phyloP scores from a whole-genome alignment of 2,329 filamentous ascomycete genomes.

The Paraconiothyrium sp. region DNA sequence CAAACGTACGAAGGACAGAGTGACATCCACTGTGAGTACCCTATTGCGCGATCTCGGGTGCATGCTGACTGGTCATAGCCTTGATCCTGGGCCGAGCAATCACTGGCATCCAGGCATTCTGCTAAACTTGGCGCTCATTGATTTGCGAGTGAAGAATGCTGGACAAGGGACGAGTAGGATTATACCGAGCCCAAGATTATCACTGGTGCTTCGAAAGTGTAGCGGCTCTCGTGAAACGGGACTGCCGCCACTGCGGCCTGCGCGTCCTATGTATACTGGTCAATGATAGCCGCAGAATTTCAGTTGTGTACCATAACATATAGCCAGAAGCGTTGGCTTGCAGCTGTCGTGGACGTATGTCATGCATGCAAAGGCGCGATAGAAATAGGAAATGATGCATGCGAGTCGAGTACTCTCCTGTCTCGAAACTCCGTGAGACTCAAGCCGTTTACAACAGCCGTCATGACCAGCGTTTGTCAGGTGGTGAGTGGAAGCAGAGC shows the following conservation, averaged over 20 bases:
- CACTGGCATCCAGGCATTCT: slow-evolving; percentile 80
- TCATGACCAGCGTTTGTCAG: slow-evolving; percentile 19
- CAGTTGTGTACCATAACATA: slow-evolving; percentile 8
- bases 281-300: neutral
- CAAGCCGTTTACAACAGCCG: slow-evolving; percentile 18
- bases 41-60: slow-evolving; percentile 8
- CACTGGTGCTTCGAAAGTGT: too few relatives aligned
- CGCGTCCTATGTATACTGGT: neutral
- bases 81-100: slow-evolving; percentile 63
- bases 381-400: slow-evolving; percentile 26
- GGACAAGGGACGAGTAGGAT: too few relatives aligned
- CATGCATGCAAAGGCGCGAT: slow-evolving; percentile 29
- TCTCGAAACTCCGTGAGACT: slow-evolving; percentile 21
- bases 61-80: slow-evolving; percentile 49
- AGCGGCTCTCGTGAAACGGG: too few relatives aligned
- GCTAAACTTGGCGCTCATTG: slow-evolving; percentile 52
- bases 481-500: slow-evolving; percentile 4
- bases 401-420: slow-evolving; percentile 25
- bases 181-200: too few relatives aligned
- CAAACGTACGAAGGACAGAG: slow-evolving; percentile 99
- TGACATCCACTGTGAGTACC: slow-evolving; percentile 87
- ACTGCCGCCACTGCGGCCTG: neutral
- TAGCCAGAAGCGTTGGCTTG: slow-evolving; percentile 13
- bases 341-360: slow-evolving; percentile 26
- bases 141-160: too few relatives aligned